Base-by-base conservation (phyloP, 140 eudicot genomes). In the Anethum foeniculum region DNA sequence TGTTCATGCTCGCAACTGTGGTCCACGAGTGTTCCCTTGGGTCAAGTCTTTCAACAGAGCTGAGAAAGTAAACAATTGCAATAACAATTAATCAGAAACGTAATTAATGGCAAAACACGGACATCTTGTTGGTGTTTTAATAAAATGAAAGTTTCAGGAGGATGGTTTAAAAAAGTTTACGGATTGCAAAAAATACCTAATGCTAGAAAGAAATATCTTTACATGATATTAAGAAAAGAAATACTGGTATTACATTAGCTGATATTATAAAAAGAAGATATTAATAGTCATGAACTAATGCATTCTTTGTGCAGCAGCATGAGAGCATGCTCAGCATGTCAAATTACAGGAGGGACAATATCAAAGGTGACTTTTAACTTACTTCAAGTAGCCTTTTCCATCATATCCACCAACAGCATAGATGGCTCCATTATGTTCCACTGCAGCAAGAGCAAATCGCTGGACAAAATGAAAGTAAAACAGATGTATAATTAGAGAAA, bases 371-470 rank as follows among this genome's bases (percentile, higher is more conserved):
- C 78, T 44, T 41, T 44, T n/a, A 77, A 49, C 87, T 81, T 85
- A 94, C 98, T 86, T 82, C 87, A 90, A 80, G 83, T 94, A 94
- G 34, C 72, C 54, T 1, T 44, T 76, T 47, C 97, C 98, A 54
- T 94, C 96, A 82, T 36, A 94, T 73, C 98, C 98, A 56, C 98
- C 97, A 80, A 86, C 90, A 82, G 91, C 97, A 89, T 94, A 94
- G 67, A 90, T 75, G 34, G 89, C 91, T 73, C 94, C 97, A 47
- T 91, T 91, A 64, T 90, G 89, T 81, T 90, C 93, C 21, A 83
- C 92, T 36, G 94, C 89, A 80, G 94, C 96, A n/a, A 89, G 86
- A 83, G 92, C 87, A 86, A 90, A 89, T 41, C 98, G 88, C 98
- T 91, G 87, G 78, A 76, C 69, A 81, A 44, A 54, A 38, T 64